Conservation (phyloP, 768 basidiomycete species). For the Boletus rubroflammeus region DNA sequence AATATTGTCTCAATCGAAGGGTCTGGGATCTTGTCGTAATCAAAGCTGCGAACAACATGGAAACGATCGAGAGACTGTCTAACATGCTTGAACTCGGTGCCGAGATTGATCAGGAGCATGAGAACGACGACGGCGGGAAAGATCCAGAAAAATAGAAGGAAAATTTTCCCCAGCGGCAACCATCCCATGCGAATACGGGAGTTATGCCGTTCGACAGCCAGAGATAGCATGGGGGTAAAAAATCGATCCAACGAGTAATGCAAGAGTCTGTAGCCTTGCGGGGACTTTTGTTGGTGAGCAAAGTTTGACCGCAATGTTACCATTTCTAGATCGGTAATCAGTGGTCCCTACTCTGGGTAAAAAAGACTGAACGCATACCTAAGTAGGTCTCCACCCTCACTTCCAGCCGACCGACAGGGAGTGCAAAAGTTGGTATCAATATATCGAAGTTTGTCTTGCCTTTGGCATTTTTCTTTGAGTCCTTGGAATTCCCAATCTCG, state of each 20-base stretch:
- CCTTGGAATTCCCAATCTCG: conserved; percentile 15
- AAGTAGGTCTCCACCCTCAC: conserved; percentile 51
- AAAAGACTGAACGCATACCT: conserved; percentile 40
- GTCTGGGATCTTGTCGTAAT: conserved; percentile 2
- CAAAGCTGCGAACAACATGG: conserved; percentile 3
- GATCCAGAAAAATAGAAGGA: conserved; percentile 15
- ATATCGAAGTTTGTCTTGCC: conserved; percentile 39
- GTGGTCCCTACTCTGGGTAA: background rate
- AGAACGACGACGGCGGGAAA: conserved; percentile 15
- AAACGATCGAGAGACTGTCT: conserved; percentile 24
- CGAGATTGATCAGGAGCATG: conserved; percentile 24
- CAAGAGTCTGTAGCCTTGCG: conserved; percentile 45
- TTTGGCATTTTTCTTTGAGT: conserved; percentile 34
- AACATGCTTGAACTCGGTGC: conserved; percentile 26
- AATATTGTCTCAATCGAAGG: conserved; percentile 25
- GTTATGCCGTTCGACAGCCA: conserved; percentile 24
- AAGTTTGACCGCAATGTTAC: conserved; percentile 53
- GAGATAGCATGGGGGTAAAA: conserved; percentile 53
- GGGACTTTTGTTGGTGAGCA: conserved; percentile 41
- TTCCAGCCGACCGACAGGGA: conserved; percentile 66
- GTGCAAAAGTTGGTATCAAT: conserved; percentile 65
- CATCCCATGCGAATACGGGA: conserved; percentile 8
- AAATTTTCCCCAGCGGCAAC: conserved; percentile 9
- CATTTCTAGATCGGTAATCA: conserved; percentile 40
- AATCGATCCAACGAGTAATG: conserved; percentile 56